These are phyloP conservation scores for Candida nonsorbophila DNA, from an alignment of 805 yeast species.

Conservation along the genomic window DNA sequence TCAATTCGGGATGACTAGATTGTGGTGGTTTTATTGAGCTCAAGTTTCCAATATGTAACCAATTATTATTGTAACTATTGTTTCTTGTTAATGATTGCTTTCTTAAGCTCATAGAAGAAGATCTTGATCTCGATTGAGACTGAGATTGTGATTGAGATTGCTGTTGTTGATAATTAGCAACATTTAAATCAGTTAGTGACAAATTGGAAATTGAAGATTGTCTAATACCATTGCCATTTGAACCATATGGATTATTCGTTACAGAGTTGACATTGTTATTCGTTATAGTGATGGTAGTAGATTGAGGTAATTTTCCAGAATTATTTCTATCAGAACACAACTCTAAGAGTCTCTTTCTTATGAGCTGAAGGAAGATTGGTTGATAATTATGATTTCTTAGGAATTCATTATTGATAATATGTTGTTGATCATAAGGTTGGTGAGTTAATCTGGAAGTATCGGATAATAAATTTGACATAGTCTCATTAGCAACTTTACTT, in stretches of 20 bases:
- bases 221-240: slow-evolving; percentile 18
- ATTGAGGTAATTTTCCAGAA: slow-evolving; percentile 14
- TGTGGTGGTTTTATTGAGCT: slow-evolving; percentile 22
- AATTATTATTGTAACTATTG: slow-evolving; percentile 28
- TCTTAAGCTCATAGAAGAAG: slow-evolving; percentile 32
- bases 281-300: slow-evolving; percentile 20
- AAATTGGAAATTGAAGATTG: slow-evolving; percentile 37
- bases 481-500: slow-evolving; percentile 39
- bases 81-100: slow-evolving; percentile 41
- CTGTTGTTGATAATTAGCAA: slow-evolving; percentile 21
- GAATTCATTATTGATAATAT: slow-evolving; percentile 25
- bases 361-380: slow-evolving; percentile 36
- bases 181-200: slow-evolving; percentile 35
- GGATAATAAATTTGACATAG: slow-evolving; percentile 21
- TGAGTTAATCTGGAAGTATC: slow-evolving; percentile 10
- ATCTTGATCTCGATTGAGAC: slow-evolving; percentile 21
- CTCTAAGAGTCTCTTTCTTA: slow-evolving; percentile 36
- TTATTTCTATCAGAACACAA: slow-evolving; percentile 23
- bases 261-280: slow-evolving; percentile 2
- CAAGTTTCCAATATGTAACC: slow-evolving; percentile 43
- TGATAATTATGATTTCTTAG: slow-evolving; percentile 26
- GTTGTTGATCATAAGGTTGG: slow-evolving; percentile 28
- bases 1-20: slow-evolving; percentile 6
- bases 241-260: slow-evolving; percentile 7
- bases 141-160: slow-evolving; percentile 8